Base-by-base conservation (phyloP, 768 basidiomycete genomes). In the Leccinum barrowsii region DNA sequence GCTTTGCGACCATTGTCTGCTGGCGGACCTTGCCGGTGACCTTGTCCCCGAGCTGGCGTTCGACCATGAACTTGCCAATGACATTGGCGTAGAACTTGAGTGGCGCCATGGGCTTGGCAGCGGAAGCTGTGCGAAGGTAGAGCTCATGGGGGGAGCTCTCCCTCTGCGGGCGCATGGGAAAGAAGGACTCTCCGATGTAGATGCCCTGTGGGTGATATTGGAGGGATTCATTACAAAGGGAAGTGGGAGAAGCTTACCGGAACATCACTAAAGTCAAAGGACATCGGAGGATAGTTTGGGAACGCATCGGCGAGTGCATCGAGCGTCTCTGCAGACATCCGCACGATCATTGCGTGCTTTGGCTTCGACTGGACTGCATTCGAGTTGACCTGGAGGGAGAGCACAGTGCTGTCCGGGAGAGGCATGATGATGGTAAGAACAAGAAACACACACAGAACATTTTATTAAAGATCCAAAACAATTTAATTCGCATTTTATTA, bases 31-130 rank as follows among this genome's bases (percentile, higher is more conserved):
- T 82, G 70, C 64, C 77, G 57, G 65, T 76, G 58, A 76, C 70
- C 42, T 70, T 75, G 47, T 72, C 66, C 63, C 75, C 81, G 35
- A 89, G 78, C 64, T 89, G 80, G 51, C 82, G 82, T 52, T 85
- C 84, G 53, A 91, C 83, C 35, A 75, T 77, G 67, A 89, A 82
- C 70, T 86, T 90, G 37, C 88, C 88, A n/a, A 82, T 77, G 47
- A 92, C 82, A 63, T 84, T 85, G 60, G 87, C 90, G 63, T 86
- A 82, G 19, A 88, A 81, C 69, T 88, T 90, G 63, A 92, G 80
- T 2, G 87, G 85, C 0, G 83, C 81, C 61, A 77, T 82, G 51
- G 81, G 83, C 69, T 84, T 86, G 22, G 79, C 74, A 7, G 80
- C 77, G 15, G 81, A 80, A 37, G 85, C 76, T 12, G 83, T 75